Evolutionary conservation across 2,329 filamentous ascomycete species (phyloP), one percentile per base, ranked within the genome.

Genomic region (Phialophora macrospora): DNA sequence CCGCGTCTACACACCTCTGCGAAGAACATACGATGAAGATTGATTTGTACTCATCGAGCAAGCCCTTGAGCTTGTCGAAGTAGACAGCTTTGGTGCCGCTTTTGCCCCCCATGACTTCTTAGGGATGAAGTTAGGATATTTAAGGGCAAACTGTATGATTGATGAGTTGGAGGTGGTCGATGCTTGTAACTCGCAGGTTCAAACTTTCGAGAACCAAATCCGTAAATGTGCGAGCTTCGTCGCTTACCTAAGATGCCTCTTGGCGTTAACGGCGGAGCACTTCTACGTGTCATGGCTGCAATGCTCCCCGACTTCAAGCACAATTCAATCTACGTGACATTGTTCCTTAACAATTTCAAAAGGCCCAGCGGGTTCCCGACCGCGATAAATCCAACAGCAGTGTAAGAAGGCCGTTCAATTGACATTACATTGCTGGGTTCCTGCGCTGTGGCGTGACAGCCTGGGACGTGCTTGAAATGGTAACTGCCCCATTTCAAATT

Each of bases 101-200:
- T 87, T 92, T 97, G 93, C 92, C 93, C 93, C 93, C 93, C 93
- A 97, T 97, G 87, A 92, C 91, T 96, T 92, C 92, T 96, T 96
- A 84, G 86, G 76, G 76, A 78, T 92, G 92, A 95, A 95, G 92
- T 90, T 88, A 96, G 93, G 93, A 91, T 96, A 82, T 97, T 97
- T 97, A 93, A 97, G 93, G 93, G 90, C 78, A 79, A 74, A 70
- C 62, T 71, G 61, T 64, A 61, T 72, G 68, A 69, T 73, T 71
- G 69, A 70, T 64, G 65, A 22, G 59, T 44, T 7, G 38, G 17
- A n/a, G 6, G 6, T 44, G 38, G n/a, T 44, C 17, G 38, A n/a
- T 44, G 17, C 38, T 17, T 44, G 38, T 3, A 44, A 17, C 7
- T 49, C 58, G 32, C 54, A 32, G 48, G 44, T 62, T 62, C 17